Evolutionary conservation across 345 rosid species (phyloP), one percentile per base, ranked within the genome.

Genomic region (Citrus sinensis): DNA sequence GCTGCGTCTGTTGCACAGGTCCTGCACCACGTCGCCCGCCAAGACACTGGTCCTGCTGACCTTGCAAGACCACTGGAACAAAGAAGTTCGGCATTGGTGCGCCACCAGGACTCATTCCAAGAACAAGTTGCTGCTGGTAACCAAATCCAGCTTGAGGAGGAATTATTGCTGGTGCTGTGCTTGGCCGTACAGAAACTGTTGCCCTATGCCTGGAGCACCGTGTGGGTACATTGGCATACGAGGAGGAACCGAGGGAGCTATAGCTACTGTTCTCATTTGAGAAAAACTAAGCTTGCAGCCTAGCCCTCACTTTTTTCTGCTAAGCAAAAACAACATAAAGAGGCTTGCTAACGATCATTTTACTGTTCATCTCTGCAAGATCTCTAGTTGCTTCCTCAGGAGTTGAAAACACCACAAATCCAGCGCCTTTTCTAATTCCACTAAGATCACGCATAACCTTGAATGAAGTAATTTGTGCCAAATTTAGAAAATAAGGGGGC

Each of bases 201-300:
- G 93, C 67, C 93, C 88, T 72, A 91, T 72, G 32, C 90, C 92
- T 4, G 96, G 90, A 55, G 88, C 89, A 32, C 88, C 89, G 67
- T 90, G 87, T 34, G 97, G 92, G 59, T 87, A 92, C 89, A 90
- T 86, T n/a, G 92, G 92, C 91, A 92, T 84, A 20, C 89, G 91
- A 42, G 88, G 93, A 64, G 82, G 86, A 14, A 89, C 88, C 4
- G 94, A 73, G 29, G 91, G 87, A 39, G 90, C 79, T 85, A 92
- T 82, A 67, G 89, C 86, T 30, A 90, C 73, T 46, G 92, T 90
- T 56, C 94, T 83, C 91, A 90, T 80, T 67, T 90, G 94, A 19
- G 91, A 89, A 85, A 92, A 92, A 92, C 42, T 92, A 92, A 34
- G 87, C 91, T 94, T 92, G 83, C 67, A 59, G 83, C 84, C 92